Conservation (phyloP, 768 basidiomycete species). For the Termitomyces sp. region DNA sequence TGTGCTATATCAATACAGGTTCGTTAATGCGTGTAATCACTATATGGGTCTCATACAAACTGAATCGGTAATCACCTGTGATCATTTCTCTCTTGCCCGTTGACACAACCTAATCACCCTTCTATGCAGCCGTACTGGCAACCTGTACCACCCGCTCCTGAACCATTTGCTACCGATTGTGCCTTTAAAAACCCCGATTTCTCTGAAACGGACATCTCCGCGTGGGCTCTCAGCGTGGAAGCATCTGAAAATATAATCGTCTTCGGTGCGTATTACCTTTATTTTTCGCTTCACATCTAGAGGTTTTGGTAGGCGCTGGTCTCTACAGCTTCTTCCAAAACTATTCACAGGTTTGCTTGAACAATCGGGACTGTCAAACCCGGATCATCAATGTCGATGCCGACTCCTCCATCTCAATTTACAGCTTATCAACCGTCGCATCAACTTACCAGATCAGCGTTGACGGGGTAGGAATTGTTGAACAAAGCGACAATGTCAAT, state of each 20-base stretch:
- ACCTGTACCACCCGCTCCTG: slow-evolving; percentile 50
- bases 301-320: slow-evolving; percentile 22
- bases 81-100: background rate
- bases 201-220: slow-evolving; percentile 30
- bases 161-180: slow-evolving; percentile 44
- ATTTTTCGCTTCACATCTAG: background rate
- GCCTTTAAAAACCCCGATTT: slow-evolving; percentile 52
- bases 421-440: slow-evolving; percentile 57
- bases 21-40: slow-evolving; percentile 60
- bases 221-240: slow-evolving; percentile 55
- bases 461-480: slow-evolving; percentile 39
- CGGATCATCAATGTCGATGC: slow-evolving; percentile 51
- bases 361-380: slow-evolving; percentile 40
- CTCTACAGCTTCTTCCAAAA: slow-evolving; percentile 68
- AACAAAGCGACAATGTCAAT: slow-evolving; percentile 45
- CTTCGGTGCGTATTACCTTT: slow-evolving; percentile 25
- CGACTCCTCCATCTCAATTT: slow-evolving; percentile 44
- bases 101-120: background rate
- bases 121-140: slow-evolving; percentile 62
- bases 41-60: slow-evolving; percentile 74
- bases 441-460: slow-evolving; percentile 51
- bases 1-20: slow-evolving; percentile 63
- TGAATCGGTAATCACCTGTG: slow-evolving; percentile 45
- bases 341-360: slow-evolving; percentile 35
- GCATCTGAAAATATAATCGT: slow-evolving; percentile 30